Evolutionary conservation across 768 basidiomycete genomes (phyloP).

Genomic region (Trichaptum fuscoviolaceum): DNA sequence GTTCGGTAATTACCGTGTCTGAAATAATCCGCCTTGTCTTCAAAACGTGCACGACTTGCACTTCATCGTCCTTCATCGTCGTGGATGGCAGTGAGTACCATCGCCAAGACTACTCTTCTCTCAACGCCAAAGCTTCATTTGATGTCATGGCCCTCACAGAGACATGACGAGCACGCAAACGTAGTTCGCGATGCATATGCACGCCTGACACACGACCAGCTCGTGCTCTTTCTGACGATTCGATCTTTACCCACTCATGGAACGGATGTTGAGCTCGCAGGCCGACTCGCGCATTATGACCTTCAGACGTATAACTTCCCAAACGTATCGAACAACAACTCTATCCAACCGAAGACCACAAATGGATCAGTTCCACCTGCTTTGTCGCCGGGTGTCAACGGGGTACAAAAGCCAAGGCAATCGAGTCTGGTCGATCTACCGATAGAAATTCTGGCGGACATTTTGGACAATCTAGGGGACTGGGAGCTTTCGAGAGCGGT

Average conservation of each 20-base stretch:
- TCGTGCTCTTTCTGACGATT: slow-evolving; percentile 69
- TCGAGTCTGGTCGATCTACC: slow-evolving; percentile 57
- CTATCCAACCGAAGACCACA: slow-evolving; percentile 5
- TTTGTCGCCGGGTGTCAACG: slow-evolving; percentile 23
- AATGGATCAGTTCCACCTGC: slow-evolving; percentile 7
- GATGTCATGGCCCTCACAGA: background rate
- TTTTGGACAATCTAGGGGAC: slow-evolving; percentile 73
- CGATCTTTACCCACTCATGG: slow-evolving; percentile 66
- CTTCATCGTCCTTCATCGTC: background rate
- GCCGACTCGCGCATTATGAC: slow-evolving; percentile 70
- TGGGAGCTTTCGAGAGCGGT: slow-evolving; percentile 83
- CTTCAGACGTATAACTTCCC: slow-evolving; percentile 66
- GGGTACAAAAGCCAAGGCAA: slow-evolving; percentile 23
- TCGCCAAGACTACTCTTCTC: background rate
- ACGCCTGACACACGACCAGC: slow-evolving; percentile 59
- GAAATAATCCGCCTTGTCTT: background rate
- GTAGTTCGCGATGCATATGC: slow-evolving; percentile 66
- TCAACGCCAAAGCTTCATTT: background rate
- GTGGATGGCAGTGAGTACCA: background rate
- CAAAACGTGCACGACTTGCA: background rate
- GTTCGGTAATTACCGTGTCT: background rate
- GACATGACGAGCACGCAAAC: slow-evolving; percentile 8
- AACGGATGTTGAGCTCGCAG: slow-evolving; percentile 57
- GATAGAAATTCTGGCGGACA: slow-evolving; percentile 69
- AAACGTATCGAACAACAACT: slow-evolving; percentile 19